Base-by-base conservation (phyloP, 1,284 basidiomycete genomes). In the Pterulicium gracile region DNA sequence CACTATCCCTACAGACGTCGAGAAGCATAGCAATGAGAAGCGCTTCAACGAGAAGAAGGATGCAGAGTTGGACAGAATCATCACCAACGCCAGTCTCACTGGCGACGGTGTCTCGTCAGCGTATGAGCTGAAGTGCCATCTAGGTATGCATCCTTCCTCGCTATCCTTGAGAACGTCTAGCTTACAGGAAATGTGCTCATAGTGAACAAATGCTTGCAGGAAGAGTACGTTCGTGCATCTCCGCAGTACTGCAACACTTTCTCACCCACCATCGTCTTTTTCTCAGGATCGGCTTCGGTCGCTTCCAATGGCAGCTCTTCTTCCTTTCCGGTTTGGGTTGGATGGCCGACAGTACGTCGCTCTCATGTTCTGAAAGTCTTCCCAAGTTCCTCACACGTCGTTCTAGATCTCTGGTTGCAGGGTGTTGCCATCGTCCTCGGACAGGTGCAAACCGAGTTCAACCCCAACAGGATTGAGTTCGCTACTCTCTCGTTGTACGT, bases 251-350 rank as follows among this genome's bases (percentile, higher is more conserved):
- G 10, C 27, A 10, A 7, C n/a, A n/a, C n/a, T n/a, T 32, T 10
- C n/a, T 32, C 4, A 32, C 27, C n/a, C 27, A 32, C 7, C 27
- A n/a, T 10, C 27, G 7, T 32, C 7, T 32, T 7, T 32, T 7
- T 7, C 7, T n/a, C 48, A 73, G 71, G 49, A 74, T 81, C 47
- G 78, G 79, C 17, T 79, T 77, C 49, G 79, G 79, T 13, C 64
- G 65, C 45, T 81, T 79, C 60, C 79, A 81, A 55, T 61, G 66
- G 51, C 73, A 79, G 58, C 65, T 81, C 24, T 79, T 79, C 53
- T 50, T 70, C 45, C 62, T 79, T 4, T 69, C 74, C 34, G 79
- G 79, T 32, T 59, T 73, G 19, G 73, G 74, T 44, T 74, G 71
- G 72, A 56, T 69, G 45, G 68, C 73, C 52, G 75, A 73, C 57